These are phyloP conservation scores for Oryza brachyantha DNA, from an alignment of 176 grass and related monocot genomes.

Conservation along the genomic window DNA sequence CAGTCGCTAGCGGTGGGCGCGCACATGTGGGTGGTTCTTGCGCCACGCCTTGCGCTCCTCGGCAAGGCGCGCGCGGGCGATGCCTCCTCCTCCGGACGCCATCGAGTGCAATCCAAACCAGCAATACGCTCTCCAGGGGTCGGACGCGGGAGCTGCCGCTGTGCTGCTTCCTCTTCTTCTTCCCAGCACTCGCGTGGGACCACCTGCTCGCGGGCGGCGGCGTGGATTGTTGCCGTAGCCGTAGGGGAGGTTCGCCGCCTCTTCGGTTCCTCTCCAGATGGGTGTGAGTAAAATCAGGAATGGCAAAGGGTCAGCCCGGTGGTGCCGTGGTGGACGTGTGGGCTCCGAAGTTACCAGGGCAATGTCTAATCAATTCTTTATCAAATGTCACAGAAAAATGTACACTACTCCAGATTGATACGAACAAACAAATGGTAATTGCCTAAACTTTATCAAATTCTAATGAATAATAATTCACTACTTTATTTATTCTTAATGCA, in stretches of 20 bases:
- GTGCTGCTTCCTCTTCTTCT: background rate
- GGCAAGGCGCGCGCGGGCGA: conserved; percentile 68
- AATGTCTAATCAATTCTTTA: too few species aligned
- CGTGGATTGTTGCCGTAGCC: background rate
- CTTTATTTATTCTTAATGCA: too few species aligned
- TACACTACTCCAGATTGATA: too few species aligned
- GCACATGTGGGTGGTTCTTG: conserved; percentile 80
- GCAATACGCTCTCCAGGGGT: background rate
- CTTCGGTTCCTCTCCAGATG: background rate
- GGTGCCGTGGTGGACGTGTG: too few species aligned
- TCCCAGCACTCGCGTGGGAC: background rate
- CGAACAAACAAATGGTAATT: too few species aligned
- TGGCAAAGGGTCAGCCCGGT: too few species aligned
- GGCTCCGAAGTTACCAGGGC: too few species aligned
- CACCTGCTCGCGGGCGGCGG: background rate
- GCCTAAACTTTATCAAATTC: too few species aligned
- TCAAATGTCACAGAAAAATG: too few species aligned
- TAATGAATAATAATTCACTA: too few species aligned
- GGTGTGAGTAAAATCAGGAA: background rate
- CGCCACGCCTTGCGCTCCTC: conserved; percentile 90
- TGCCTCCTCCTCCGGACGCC: conserved; percentile 62
- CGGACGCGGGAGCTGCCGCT: background rate
- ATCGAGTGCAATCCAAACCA: conserved; percentile 9
- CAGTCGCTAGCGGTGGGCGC: background rate
- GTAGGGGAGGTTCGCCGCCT: background rate